These are phyloP conservation scores for Linaria vulgaris DNA, from an alignment of 257 asterid genomes.

Conservation along the genomic window DNA sequence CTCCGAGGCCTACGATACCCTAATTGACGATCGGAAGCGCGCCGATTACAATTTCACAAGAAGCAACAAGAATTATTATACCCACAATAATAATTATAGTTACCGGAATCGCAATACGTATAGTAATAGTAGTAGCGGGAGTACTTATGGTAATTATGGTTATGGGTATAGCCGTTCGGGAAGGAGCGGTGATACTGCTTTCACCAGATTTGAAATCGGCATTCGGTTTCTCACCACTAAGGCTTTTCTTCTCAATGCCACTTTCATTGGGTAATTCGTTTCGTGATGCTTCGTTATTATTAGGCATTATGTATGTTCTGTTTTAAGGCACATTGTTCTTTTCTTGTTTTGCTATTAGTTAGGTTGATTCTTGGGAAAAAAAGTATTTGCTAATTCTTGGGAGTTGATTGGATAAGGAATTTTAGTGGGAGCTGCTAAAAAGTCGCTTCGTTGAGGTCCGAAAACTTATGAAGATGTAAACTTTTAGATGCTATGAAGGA, in stretches of 20 bases:
- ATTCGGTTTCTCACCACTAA: slow-evolving; percentile 56
- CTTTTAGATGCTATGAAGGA: too few species aligned
- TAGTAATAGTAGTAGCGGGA: too few species aligned
- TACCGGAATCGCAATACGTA: too few species aligned
- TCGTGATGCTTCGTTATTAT: background rate
- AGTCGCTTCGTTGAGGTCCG: too few species aligned
- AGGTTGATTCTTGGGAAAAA: background rate
- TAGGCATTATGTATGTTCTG: background rate
- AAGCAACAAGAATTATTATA: background rate
- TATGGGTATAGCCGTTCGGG: slow-evolving; percentile 45
- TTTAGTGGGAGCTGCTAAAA: too few species aligned
- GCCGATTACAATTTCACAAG: slow-evolving; percentile 59
- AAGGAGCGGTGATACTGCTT: slow-evolving; percentile 33
- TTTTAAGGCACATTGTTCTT: background rate
- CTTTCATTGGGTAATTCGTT: slow-evolving; percentile 57
- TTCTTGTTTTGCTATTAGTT: background rate
- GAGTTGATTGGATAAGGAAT: too few species aligned
- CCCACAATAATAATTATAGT: too few species aligned
- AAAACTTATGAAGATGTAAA: too few species aligned
- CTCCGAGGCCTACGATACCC: slow-evolving; percentile 82
- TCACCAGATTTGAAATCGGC: slow-evolving; percentile 53
- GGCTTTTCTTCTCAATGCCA: slow-evolving; percentile 66
- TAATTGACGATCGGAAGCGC: slow-evolving; percentile 68
- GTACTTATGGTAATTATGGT: too few species aligned
- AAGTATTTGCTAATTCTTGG: too few species aligned